Percentiles rank a stretch among this genome's conserved stretches.
These are phyloP conservation scores for Phytophthora pini DNA, from an alignment of 352 stramenopile genomes.

Conservation along the genomic window DNA sequence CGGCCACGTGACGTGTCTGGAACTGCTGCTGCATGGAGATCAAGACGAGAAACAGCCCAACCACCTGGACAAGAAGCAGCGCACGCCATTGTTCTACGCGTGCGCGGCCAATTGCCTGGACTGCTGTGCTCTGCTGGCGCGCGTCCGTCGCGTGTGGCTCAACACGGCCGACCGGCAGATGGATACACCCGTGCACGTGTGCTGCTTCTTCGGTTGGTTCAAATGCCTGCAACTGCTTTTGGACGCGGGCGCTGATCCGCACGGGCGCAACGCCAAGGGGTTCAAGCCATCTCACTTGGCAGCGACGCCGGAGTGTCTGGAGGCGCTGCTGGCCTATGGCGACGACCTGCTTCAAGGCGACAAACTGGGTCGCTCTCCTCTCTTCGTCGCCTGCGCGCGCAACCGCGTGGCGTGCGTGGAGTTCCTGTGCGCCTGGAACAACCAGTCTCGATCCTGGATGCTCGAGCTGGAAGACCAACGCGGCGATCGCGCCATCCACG, in stretches of 20 bases:
- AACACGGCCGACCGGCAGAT: conserved; percentile 64
- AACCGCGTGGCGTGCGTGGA: conserved; percentile 59
- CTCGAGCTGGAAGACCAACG: conserved; percentile 70
- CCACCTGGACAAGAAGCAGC: conserved; percentile 64
- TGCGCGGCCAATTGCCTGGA: conserved; percentile 61
- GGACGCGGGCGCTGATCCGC: conserved; percentile 59
- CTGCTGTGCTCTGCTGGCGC: conserved; percentile 51
- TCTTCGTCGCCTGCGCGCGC: conserved; percentile 71
- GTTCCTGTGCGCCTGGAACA: conserved; percentile 71
- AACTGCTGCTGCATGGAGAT: conserved; percentile 32
- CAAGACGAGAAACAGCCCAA: conserved; percentile 17
- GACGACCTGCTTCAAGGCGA: conserved; percentile 73
- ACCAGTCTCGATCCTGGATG: conserved; percentile 72
- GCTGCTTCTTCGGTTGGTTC: conserved; percentile 75
- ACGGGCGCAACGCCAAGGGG: conserved; percentile 69
- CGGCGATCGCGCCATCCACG: conserved; percentile 66
- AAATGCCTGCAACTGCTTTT: conserved; percentile 55
- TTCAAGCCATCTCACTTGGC: conserved; percentile 76
- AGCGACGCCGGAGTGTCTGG: conserved; percentile 58
- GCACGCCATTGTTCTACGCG: conserved; percentile 72
- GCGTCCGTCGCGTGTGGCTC: conserved; percentile 47
- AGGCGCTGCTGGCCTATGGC: conserved; percentile 57
- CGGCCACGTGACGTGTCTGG: conserved; percentile 52
- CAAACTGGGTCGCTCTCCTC: conserved; percentile 64
- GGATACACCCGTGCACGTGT: conserved; percentile 74